phyloP scores from a whole-genome alignment of 768 basidiomycete species.

The Lentinula raphanica region DNA sequence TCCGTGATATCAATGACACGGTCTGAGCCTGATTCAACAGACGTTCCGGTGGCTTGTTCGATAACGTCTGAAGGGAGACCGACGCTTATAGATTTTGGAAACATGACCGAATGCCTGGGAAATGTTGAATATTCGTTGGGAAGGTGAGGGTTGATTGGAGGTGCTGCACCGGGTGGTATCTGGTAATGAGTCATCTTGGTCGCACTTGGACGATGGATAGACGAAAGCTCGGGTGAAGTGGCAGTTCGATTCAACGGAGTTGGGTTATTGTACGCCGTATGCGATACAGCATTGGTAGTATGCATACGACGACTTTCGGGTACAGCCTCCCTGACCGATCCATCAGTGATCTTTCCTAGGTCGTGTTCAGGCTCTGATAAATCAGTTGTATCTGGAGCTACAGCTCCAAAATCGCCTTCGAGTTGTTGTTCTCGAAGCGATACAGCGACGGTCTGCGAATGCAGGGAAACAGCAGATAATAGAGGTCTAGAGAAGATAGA shows the following conservation, averaged over 20 bases:
- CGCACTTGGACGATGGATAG: neutral
- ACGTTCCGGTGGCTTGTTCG: neutral
- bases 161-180: conserved; percentile 2
- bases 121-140: neutral
- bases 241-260: neutral
- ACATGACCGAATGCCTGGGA: neutral
- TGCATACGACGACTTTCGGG: neutral
- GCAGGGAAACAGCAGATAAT: conserved; percentile 1
- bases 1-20: too few species aligned
- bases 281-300: neutral
- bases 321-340: neutral
- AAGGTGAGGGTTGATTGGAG: neutral
- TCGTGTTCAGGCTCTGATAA: neutral
- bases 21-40: neutral
- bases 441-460: neutral
- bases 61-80: neutral
- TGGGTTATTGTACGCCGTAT: neutral
- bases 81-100: neutral
- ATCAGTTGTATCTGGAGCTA: neutral
- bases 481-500: neutral
- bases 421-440: neutral
- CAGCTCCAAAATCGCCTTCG: neutral
- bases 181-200: neutral
- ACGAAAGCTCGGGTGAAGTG: neutral
- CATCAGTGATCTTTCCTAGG: neutral